phyloP scores from a whole-genome alignment of 176 grass and related monocot genomes.

The Ampelocalamus luodianensis region DNA sequence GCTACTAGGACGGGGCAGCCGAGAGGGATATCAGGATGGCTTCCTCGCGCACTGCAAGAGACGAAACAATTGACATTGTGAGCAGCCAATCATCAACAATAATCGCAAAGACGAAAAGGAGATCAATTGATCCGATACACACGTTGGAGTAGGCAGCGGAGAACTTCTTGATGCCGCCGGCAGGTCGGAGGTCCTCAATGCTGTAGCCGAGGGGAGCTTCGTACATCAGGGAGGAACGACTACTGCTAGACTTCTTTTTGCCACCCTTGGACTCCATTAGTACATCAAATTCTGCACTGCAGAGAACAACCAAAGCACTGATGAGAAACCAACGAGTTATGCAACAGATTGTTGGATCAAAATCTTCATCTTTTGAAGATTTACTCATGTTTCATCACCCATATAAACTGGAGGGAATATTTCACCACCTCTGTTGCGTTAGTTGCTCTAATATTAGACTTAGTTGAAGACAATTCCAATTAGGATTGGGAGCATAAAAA shows the following conservation, averaged over 20 bases:
- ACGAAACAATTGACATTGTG: conserved; percentile 1
- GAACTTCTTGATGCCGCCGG: conserved; percentile 76
- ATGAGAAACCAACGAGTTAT: neutral
- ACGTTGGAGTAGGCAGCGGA: conserved; percentile 81
- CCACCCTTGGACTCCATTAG: conserved; percentile 81
- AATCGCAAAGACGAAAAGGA: neutral
- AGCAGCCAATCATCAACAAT: conserved; percentile 34
- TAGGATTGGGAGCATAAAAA: neutral
- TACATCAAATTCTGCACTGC: conserved; percentile 49
- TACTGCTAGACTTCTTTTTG: conserved; percentile 74
- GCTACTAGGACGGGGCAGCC: neutral
- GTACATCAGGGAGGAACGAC: conserved; percentile 70
- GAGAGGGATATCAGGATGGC: conserved; percentile 61
- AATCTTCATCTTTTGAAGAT: neutral
- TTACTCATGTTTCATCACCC: neutral
- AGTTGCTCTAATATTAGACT: neutral
- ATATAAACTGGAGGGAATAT: neutral
- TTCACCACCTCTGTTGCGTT: neutral
- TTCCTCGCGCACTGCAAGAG: conserved; percentile 65
- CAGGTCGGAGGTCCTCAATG: conserved; percentile 73
- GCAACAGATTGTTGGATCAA: neutral
- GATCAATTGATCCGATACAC: conserved; percentile 3
- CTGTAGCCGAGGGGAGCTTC: conserved; percentile 80
- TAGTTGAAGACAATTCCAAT: neutral
- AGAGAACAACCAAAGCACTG: neutral